These are phyloP conservation scores for Dryas drummondii DNA, from an alignment of 306 rosid genomes.

Conservation along the genomic window DNA sequence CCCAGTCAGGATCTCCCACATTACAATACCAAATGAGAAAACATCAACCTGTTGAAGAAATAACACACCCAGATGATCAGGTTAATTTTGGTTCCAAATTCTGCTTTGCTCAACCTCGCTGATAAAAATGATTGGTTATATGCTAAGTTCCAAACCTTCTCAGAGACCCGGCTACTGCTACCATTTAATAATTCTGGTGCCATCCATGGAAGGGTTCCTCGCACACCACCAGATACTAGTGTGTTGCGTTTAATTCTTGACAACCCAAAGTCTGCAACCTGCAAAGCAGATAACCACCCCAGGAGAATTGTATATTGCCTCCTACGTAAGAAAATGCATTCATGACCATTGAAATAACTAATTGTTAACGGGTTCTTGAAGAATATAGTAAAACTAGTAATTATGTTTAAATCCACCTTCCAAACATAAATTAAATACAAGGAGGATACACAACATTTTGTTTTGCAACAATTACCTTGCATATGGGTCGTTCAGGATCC, in stretches of 20 bases:
- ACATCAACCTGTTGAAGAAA: constrained; percentile 67
- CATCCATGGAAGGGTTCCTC: constrained; percentile 99
- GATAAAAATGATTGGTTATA: constrained; percentile 9
- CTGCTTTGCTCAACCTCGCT: not conserved
- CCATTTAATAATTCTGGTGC: constrained; percentile 92
- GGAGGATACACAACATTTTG: constrained; percentile 7
- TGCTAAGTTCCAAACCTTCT: constrained; percentile 60
- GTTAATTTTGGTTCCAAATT: constrained; percentile 10
- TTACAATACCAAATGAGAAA: constrained; percentile 83
- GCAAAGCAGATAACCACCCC: constrained; percentile 26
- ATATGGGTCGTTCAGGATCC: constrained; percentile 84
- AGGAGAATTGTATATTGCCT: constrained; percentile 9
- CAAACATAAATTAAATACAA: not conserved
- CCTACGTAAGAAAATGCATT: not conserved
- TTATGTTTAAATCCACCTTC: not conserved
- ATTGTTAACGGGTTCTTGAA: not conserved
- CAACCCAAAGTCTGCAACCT: constrained; percentile 95
- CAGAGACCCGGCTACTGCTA: constrained; percentile 76
- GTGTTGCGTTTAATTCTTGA: constrained; percentile 90
- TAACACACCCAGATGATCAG: constrained; percentile 7
- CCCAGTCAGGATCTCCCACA: constrained; percentile 97
- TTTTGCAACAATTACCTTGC: constrained; percentile 64
- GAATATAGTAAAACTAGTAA: not conserved
- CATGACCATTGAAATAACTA: constrained; percentile 6
- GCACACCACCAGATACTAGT: constrained; percentile 85